These are phyloP conservation scores for Cyamopsis tetragonoloba DNA, from an alignment of 306 rosid species.

Conservation along the genomic window DNA sequence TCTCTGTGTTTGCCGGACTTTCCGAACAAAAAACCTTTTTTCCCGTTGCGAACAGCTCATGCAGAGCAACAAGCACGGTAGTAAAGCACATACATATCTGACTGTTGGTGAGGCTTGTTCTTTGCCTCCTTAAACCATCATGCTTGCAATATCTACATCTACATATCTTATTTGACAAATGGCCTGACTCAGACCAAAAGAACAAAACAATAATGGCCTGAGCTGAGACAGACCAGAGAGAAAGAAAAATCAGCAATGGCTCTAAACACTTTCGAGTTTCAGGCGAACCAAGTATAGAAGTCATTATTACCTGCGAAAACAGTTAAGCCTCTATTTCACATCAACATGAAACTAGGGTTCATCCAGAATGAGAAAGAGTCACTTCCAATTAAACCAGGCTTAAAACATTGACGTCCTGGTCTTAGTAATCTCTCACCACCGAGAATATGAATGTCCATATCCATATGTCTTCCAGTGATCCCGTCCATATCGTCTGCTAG, in stretches of 20 bases:
- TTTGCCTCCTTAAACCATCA: background rate
- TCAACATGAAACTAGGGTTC: conserved; percentile 22
- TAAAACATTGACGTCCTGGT: background rate
- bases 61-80: conserved; percentile 2
- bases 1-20: background rate
- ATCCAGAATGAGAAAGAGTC: conserved; percentile 16
- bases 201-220: conserved; percentile 3
- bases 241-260: conserved; percentile 9
- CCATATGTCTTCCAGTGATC: conserved; percentile 44
- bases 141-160: conserved; percentile 24
- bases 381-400: conserved; percentile 5
- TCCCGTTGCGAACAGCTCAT: background rate
- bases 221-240: conserved; percentile 10
- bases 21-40: background rate
- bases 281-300: conserved; percentile 16
- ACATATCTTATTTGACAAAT: conserved; percentile 1
- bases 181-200: conserved; percentile 23
- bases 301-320: conserved; percentile 26
- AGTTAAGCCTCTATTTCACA: conserved; percentile 7
- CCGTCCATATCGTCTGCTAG: conserved; percentile 31
- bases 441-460: conserved; percentile 38
- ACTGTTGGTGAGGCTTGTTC: conserved; percentile 13
- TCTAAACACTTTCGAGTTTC: conserved; percentile 29
- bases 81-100: conserved; percentile 5
- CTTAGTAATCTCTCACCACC: conserved; percentile 29